Evolutionary conservation across 1,284 basidiomycete genomes (phyloP), one percentile per base, ranked within the genome.

Genomic region (Exobasidium cylindrosporum): DNA sequence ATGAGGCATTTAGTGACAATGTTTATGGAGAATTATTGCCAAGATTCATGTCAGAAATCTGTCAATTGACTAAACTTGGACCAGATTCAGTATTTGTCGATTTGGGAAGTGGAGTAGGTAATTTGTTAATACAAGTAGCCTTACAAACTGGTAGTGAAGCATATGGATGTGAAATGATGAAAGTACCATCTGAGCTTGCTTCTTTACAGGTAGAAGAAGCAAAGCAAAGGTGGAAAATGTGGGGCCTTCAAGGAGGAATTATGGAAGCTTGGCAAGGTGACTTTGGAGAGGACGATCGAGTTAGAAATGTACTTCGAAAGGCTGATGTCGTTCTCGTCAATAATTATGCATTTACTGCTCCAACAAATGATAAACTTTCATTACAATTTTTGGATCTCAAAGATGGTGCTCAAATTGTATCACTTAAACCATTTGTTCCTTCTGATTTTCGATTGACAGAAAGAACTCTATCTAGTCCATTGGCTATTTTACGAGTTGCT

Each of bases 241-340:
- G 84, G 84, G 82, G 81, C 0, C 57, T 85, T 13, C 61, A 69
- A 1, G 82, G 81, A 11, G 80, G 82, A 1, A 68, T 73, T n/a
- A 40, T 40, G 7, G 72, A 82, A 35, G 80, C 81, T 35, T 81
- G 82, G 71, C 79, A 83, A 72, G 84, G 82, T 0, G 84, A 86
- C 69, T 85, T 86, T 67, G 79, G 81, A 57, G 74, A 78, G 4
- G 67, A 81, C 62, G 14, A 70, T 68, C 30, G 80, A 79, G 28
- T 81, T 63, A 2, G 78, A 66, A 58, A 63, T 17, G 70, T 81
- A 23, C 65, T 85, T 24, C 68, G 76, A 26, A 70, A 80, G 29
- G 84, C 84, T 0, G 84, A 85, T 70, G 82, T 85, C 0, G 82
- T 86, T 69, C 74, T 85, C 45, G 84, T 85, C 63, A 86, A 86